Conservation (phyloP, 139 green algal genomes). For the Yamagishiella unicocca region DNA sequence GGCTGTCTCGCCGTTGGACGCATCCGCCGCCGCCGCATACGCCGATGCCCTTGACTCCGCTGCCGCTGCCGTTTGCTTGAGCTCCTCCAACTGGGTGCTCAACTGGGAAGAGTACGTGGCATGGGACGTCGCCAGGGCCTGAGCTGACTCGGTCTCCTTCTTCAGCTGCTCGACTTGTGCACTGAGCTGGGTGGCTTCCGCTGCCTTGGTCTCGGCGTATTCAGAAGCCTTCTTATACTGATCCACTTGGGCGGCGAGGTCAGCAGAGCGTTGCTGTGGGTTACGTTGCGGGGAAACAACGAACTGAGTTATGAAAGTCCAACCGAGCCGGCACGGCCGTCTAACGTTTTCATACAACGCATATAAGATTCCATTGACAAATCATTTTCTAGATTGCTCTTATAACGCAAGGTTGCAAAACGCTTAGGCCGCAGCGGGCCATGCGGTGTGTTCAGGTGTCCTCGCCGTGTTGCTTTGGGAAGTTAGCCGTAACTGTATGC, state of each 20-base stretch:
- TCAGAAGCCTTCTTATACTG: not conserved
- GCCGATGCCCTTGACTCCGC: not conserved
- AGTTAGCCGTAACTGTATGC: too few species aligned
- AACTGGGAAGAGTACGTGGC: not conserved
- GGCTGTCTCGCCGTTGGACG: not conserved
- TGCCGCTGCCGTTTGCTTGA: not conserved
- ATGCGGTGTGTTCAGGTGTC: too few species aligned
- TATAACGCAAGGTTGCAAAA: too few species aligned
- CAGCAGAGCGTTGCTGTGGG: not conserved
- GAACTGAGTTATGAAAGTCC: too few species aligned
- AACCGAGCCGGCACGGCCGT: too few species aligned
- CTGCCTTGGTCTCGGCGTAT: not conserved
- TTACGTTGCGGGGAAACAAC: too few species aligned
- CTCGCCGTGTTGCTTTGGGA: too few species aligned
- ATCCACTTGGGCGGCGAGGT: not conserved
- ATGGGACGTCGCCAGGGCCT: not conserved
- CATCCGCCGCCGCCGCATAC: not conserved
- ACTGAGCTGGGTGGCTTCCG: not conserved
- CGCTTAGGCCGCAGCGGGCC: too few species aligned
- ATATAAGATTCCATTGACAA: too few species aligned
- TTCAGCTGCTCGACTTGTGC: slow-evolving; percentile 4
- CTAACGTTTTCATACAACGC: too few species aligned
- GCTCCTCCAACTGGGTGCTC: not conserved
- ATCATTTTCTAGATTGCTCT: too few species aligned
- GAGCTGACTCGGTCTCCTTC: not conserved